Conservation (phyloP, 2,329 filamentous ascomycete species). For the Fusarium palustre region DNA sequence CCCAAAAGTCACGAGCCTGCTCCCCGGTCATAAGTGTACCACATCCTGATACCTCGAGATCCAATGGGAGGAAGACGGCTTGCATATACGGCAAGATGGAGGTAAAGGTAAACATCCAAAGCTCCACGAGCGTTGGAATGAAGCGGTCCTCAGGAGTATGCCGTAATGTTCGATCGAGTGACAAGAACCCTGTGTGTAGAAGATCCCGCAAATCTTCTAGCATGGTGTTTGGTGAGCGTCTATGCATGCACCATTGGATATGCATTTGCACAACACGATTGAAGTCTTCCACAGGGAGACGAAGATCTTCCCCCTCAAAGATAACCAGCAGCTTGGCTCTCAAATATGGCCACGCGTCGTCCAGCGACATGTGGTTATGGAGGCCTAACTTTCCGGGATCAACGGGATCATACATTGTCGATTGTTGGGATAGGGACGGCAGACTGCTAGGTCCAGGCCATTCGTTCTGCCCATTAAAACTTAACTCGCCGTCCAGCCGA, state of each 20-base stretch:
- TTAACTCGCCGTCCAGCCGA: constrained; percentile 65
- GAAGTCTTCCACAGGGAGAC: constrained; percentile 85
- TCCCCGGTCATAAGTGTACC: constrained; percentile 82
- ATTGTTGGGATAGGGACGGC: constrained; percentile 57
- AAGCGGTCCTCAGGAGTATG: constrained; percentile 85
- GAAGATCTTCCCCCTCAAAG: constrained; percentile 83
- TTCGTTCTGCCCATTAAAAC: constrained; percentile 56
- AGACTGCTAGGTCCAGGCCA: constrained; percentile 68
- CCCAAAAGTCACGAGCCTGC: constrained; percentile 92
- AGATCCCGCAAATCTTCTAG: constrained; percentile 82
- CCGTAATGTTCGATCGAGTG: constrained; percentile 84
- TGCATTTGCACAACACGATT: constrained; percentile 84
- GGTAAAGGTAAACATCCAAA: constrained; percentile 95
- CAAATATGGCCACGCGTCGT: constrained; percentile 86
- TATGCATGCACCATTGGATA: constrained; percentile 81
- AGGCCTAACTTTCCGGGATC: constrained; percentile 68
- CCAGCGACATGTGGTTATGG: constrained; percentile 75
- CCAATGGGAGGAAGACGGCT: constrained; percentile 91
- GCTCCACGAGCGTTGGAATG: constrained; percentile 89
- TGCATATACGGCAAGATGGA: constrained; percentile 93
- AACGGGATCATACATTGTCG: constrained; percentile 64
- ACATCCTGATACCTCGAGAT: constrained; percentile 89
- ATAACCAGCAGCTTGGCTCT: constrained; percentile 81
- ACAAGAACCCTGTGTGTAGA: constrained; percentile 83
- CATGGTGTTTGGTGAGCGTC: constrained; percentile 75